These are phyloP conservation scores for Crassisporium funariophilum DNA, from an alignment of 768 basidiomycete species.

Conservation along the genomic window DNA sequence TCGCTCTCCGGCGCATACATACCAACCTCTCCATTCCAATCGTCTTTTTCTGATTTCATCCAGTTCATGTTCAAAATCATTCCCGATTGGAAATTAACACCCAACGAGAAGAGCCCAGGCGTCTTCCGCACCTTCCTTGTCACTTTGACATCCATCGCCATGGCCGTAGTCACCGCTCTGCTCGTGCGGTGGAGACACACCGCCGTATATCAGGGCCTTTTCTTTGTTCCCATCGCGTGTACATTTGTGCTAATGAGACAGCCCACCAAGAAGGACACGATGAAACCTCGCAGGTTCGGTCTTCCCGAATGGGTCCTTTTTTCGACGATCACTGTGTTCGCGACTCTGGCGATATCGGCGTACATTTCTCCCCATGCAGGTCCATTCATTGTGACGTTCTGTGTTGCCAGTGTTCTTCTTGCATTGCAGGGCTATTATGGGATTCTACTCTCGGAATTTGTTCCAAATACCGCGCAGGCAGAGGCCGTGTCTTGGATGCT, in stretches of 20 bases:
- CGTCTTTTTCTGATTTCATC: constrained; percentile 16
- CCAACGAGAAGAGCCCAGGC: not conserved
- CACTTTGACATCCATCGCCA: not conserved
- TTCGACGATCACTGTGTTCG: too few relatives aligned
- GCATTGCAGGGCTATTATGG: too few relatives aligned
- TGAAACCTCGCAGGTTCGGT: too few relatives aligned
- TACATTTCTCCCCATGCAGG: not conserved
- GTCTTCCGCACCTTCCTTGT: not conserved
- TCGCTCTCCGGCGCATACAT: constrained; percentile 15
- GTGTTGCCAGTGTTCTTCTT: not conserved
- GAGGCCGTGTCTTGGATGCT: constrained; percentile 10
- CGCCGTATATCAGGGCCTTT: too few relatives aligned
- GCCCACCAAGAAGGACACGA: too few relatives aligned
- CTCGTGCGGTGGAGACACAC: not conserved
- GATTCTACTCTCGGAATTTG: not conserved
- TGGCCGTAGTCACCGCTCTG: not conserved
- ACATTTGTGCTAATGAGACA: too few relatives aligned
- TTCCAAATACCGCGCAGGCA: not conserved
- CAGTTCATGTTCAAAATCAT: constrained; percentile 1
- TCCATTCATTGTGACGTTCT: not conserved
- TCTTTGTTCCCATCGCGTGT: too few relatives aligned
- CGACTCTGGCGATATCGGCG: too few relatives aligned
- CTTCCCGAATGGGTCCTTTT: too few relatives aligned
- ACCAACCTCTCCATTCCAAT: constrained; percentile 15
- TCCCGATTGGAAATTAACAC: not conserved